phyloP scores from a whole-genome alignment of 169 alveolate genomes.

The Cryptosporidium viatorum region DNA sequence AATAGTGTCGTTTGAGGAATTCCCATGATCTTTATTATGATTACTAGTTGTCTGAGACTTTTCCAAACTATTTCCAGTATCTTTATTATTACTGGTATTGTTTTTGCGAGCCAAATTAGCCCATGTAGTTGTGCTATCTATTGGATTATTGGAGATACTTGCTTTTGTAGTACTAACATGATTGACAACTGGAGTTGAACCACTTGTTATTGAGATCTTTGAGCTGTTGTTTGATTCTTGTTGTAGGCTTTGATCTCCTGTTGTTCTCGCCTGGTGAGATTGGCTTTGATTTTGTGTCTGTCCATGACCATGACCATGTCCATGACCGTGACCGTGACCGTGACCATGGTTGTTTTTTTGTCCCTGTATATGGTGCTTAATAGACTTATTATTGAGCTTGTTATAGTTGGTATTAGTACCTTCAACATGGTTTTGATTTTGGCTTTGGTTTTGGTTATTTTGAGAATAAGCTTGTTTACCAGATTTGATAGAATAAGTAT shows the following conservation, averaged over 20 bases:
- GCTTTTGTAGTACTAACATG: conserved; percentile 10
- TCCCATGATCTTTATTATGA: not conserved
- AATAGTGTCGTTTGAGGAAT: not conserved
- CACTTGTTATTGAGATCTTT: not conserved
- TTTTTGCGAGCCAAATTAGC: conserved; percentile 61
- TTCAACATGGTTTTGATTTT: not conserved
- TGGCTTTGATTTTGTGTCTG: not conserved
- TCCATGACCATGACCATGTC: not conserved
- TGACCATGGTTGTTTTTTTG: not conserved
- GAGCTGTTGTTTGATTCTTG: not conserved
- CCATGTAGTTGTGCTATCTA: conserved; percentile 44
- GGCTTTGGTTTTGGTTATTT: not conserved
- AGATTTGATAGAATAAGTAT: not conserved
- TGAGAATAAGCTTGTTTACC: not conserved
- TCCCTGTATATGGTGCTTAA: not conserved
- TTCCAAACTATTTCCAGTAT: not conserved
- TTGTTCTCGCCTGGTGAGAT: not conserved
- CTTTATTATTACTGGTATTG: not conserved
- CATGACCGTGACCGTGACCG: not conserved
- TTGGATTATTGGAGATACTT: conserved; percentile 14
- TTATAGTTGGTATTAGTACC: not conserved
- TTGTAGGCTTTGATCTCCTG: not conserved
- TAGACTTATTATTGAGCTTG: not conserved
- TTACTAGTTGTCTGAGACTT: not conserved
- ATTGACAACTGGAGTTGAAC: not conserved